Evolutionary conservation across 345 rosid species (phyloP), one percentile per base, ranked within the genome.

Genomic region (Eucalyptus sideroxylon): DNA sequence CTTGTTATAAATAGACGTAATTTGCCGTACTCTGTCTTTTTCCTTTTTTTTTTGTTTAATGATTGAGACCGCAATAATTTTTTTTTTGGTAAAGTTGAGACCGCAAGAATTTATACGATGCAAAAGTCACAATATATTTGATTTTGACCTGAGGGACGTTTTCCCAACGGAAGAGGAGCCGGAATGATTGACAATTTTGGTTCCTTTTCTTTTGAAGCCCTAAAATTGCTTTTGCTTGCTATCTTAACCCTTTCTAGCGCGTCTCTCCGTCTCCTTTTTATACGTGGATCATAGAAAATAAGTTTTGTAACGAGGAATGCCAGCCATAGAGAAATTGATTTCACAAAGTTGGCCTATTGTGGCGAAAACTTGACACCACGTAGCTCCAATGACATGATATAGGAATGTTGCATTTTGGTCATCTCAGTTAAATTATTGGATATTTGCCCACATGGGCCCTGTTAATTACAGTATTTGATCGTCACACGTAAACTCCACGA

Each of bases 1-100:
- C 62, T 56, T 56, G 0, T 1, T 9, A 23, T 56, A 23, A 0
- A 56, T 56, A 1, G 13, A 56, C 62, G 13, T 24, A 56, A 24
- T 56, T 1, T 56, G 62, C 62, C 62, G 62, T 23, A 1, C 13
- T 23, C 13, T 24, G 1, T 56, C 62, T 56, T 56, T 56, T 56
- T 56, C 6, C 12, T 1, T 53, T 7, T 21, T 55, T 21, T 21
- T 51, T 51, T 16, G 4, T 51, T 51, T 0, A 19, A 53, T 23
- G 62, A 56, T 56, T 56, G 1, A 56, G 27, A 56, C 27, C 30
- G 5, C 62, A 56, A 23, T 56, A 56, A 56, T n/a, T n/a, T n/a
- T n/a, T n/a, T n/a, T n/a, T n/a, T n/a, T n/a, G n/a, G n/a, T n/a
- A n/a, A n/a, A n/a, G n/a, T 56, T 56, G 1, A 56, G 27, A 56